These are phyloP conservation scores for Agaricus sinodeliciosus DNA, from an alignment of 768 basidiomycete genomes.

Conservation along the genomic window DNA sequence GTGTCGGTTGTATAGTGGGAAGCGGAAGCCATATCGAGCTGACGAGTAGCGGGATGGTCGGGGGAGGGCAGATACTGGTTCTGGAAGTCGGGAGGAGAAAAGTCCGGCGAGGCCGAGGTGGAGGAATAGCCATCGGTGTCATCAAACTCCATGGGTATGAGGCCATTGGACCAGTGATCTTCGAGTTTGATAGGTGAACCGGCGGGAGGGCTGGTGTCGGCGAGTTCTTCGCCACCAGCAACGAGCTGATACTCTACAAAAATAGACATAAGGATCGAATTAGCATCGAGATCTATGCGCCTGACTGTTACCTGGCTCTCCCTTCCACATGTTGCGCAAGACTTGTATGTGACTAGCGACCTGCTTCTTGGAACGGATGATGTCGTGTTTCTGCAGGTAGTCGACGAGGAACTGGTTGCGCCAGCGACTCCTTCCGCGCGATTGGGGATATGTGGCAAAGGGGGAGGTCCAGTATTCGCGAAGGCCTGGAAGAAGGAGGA, in stretches of 20 bases:
- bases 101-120: constrained; percentile 37
- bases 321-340: constrained; percentile 84
- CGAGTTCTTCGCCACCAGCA: constrained; percentile 73
- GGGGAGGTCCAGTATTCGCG: constrained; percentile 76
- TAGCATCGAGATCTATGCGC: background rate
- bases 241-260: constrained; percentile 66
- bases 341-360: constrained; percentile 89
- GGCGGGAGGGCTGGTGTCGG: constrained; percentile 33
- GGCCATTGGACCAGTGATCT: constrained; percentile 34
- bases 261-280: constrained; percentile 12
- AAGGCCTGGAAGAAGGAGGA: constrained; percentile 40
- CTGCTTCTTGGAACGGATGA: constrained; percentile 78
- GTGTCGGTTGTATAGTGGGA: background rate
- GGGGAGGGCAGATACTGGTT: constrained; percentile 43
- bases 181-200: constrained; percentile 52
- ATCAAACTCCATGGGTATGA: constrained; percentile 42
- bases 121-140: constrained; percentile 31
- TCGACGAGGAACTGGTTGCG: constrained; percentile 84
- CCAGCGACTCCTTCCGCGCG: constrained; percentile 73
- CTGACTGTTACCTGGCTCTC: constrained; percentile 51
- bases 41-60: constrained; percentile 25
- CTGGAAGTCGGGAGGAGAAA: constrained; percentile 37
- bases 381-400: constrained; percentile 61
- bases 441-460: constrained; percentile 66
- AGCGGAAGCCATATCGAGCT: constrained; percentile 4